phyloP scores from a whole-genome alignment of 441 rosid species.

The Populus tomentosa region DNA sequence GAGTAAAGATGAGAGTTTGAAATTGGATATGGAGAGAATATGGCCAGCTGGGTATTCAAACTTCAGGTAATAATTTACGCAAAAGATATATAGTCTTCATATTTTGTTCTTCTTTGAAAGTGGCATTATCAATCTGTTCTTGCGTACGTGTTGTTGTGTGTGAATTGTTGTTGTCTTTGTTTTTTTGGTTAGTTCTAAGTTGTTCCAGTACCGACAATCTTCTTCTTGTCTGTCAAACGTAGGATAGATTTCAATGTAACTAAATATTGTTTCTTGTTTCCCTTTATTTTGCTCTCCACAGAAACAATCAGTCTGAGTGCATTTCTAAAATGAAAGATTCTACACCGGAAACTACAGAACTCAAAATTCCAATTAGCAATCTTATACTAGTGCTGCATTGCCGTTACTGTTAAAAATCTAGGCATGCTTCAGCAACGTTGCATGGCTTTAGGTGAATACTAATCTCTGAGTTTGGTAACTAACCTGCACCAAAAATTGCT shows the following conservation, averaged over 20 bases:
- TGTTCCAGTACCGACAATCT: too few species aligned
- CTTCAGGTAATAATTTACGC: constrained; percentile 45
- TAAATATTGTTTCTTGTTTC: not conserved
- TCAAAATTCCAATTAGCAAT: not conserved
- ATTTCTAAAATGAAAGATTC: not conserved
- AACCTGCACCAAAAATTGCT: not conserved
- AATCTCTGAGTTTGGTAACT: not conserved
- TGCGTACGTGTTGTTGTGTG: not conserved
- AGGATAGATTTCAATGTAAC: not conserved
- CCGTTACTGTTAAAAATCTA: not conserved
- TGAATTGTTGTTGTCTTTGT: too few species aligned
- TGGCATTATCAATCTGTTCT: not conserved
- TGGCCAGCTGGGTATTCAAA: constrained; percentile 51
- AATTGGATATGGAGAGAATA: constrained; percentile 42
- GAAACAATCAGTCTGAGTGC: not conserved
- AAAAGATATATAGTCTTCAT: not conserved
- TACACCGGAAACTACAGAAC: not conserved
- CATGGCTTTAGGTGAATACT: not conserved
- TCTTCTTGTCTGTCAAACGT: too few species aligned
- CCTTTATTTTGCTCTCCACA: not conserved
- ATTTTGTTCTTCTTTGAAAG: not conserved
- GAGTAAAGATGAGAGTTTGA: constrained; percentile 40
- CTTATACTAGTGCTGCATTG: not conserved
- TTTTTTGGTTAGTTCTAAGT: too few species aligned
- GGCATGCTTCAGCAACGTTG: not conserved